A percentile compares a stretch with the other conserved stretches of the same genome.
Evolutionary conservation across 805 yeast genomes (phyloP).

Genomic region (Yarrowia keelungensis): DNA sequence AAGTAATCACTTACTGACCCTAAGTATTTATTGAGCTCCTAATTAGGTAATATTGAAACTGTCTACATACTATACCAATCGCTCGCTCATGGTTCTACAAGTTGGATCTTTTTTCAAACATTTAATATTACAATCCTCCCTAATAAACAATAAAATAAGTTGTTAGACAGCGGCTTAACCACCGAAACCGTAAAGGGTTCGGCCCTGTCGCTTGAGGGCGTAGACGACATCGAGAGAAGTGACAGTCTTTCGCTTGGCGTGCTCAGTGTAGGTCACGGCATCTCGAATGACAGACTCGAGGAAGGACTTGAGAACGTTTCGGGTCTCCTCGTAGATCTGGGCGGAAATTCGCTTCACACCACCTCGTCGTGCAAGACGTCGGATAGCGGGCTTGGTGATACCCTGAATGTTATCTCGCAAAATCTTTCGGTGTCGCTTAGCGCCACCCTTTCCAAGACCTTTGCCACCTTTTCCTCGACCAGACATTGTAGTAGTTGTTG

Average conservation of each 20-base stretch:
- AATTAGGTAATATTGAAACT: too few relatives aligned
- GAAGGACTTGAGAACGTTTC: conserved; percentile 94
- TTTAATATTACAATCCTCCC: conserved; percentile 38
- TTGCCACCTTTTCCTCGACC: conserved; percentile 99
- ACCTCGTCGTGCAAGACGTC: conserved; percentile 99
- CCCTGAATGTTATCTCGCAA: conserved; percentile 99
- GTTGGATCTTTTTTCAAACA: conserved; percentile 3
- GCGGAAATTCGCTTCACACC: conserved; percentile 99
- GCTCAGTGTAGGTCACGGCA: conserved; percentile 98
- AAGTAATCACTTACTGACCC: too few relatives aligned
- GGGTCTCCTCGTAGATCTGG: conserved; percentile 96
- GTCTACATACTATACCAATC: too few relatives aligned
- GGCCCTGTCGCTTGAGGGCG: conserved; percentile 99
- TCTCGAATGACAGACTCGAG: conserved; percentile 97
- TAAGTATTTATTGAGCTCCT: too few relatives aligned
- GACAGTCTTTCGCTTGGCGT: conserved; percentile 99
- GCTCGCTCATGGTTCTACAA: too few relatives aligned
- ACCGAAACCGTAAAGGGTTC: conserved; percentile 99
- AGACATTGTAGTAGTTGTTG: conserved; percentile 66
- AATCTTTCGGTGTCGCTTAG: conserved; percentile 99
- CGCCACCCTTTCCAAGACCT: conserved; percentile 99
- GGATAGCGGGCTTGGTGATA: conserved; percentile 98
- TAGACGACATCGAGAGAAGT: conserved; percentile 98
- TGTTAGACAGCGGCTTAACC: conserved; percentile 63
- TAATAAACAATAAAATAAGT: conserved; percentile 33